Evolutionary conservation across 768 basidiomycete genomes (phyloP), one percentile per base, ranked within the genome.

Genomic region (Macrolepiota albuminosa): DNA sequence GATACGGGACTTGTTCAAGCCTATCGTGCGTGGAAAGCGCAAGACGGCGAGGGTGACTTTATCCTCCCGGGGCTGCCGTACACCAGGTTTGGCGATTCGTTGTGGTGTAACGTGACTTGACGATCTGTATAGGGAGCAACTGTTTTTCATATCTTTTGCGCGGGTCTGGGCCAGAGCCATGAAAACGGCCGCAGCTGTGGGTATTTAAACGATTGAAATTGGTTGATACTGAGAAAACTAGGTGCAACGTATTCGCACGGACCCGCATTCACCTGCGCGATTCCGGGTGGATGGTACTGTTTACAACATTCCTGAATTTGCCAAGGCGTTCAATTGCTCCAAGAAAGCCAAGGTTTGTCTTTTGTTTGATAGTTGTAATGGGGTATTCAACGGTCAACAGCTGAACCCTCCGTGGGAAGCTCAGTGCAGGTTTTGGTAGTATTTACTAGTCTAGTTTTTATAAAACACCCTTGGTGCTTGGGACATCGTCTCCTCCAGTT

Each of bases 381-480:
- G 36, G 55, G 13, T 21, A 47, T 39, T 43, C 1, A 40, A 33
- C 4, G 40, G 29, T 45, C 13, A 59, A 13, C 60, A 92, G 89
- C 75, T 94, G 69, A 94, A 94, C 65, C 93, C 93, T n/a, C 89
- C 90, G 4, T 75, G 69, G 33, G 87, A 93, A 71, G 79, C 87
- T 63, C 85, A 83, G 66, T 95, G 93, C 72, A 77, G 87, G 60
- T 85, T 95, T 73, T 95, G 93, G 93, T 86, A 75, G 42, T 55
- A 60, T 58, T 47, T 61, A 64, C 21, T 21, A 21, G 21, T 21
- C 21, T 21, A 21, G 21, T 29, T 29, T 40, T 57, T 46, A 81
- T 62, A 99, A 77, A 6, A 98, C 95, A 48, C 97, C 97, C 74
- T 99, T 99, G 4, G 97, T 98, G 69, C 93, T 95, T 0, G 96